Percentiles rank a stretch among this genome's conserved stretches.
phyloP scores from a whole-genome alignment of 305 asterid genomes.

The Andrographis paniculata region DNA sequence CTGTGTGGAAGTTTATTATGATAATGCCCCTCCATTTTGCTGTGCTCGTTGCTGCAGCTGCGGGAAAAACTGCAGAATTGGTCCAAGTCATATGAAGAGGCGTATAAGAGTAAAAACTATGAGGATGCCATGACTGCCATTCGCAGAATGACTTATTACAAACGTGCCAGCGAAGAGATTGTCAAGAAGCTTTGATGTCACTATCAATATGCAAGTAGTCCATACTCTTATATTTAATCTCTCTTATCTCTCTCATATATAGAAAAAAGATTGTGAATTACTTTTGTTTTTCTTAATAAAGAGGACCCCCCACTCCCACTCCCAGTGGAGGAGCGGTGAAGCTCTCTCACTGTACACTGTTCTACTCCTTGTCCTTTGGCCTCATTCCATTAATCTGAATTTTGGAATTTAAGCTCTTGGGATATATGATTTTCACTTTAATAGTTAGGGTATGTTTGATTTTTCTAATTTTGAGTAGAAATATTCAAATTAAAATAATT shows the following conservation, averaged over 20 bases:
- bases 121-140: slow-evolving; percentile 60
- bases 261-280: too few species aligned
- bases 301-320: too few species aligned
- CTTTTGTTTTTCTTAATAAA: too few species aligned
- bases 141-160: slow-evolving; percentile 81
- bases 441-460: too few species aligned
- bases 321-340: too few species aligned
- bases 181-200: slow-evolving; percentile 46
- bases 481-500: too few species aligned
- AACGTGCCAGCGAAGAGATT: slow-evolving; percentile 76
- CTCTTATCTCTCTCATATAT: background rate
- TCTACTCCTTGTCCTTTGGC: too few species aligned
- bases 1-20: background rate
- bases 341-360: too few species aligned
- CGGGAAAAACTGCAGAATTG: slow-evolving; percentile 46
- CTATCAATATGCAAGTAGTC: background rate
- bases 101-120: slow-evolving; percentile 35
- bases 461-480: too few species aligned
- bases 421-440: too few species aligned
- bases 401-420: too few species aligned
- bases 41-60: slow-evolving; percentile 35
- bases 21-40: background rate
- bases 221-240: background rate
- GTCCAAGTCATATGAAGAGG: slow-evolving; percentile 54
- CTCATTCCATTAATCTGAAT: too few species aligned